Conservation (phyloP, 2,329 filamentous ascomycete genomes). For the Sporothrix euskadiensis region DNA sequence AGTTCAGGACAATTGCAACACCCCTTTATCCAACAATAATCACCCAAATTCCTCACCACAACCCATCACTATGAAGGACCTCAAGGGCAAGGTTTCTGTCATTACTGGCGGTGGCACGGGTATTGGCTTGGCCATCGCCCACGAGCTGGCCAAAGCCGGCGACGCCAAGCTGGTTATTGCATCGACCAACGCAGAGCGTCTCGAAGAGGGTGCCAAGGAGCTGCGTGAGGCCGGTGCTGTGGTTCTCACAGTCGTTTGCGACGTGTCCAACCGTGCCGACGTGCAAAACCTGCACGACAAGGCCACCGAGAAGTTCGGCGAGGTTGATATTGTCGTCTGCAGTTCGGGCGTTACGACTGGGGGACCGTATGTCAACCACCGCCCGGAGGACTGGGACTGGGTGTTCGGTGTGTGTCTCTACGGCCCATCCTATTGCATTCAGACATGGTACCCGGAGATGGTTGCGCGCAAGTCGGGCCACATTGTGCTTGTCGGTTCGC, state of each 20-base stretch:
- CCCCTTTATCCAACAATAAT: neutral
- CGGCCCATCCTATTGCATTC: conserved; percentile 23
- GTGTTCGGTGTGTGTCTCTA: conserved; percentile 24
- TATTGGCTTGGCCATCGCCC: conserved; percentile 23
- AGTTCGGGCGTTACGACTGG: conserved; percentile 24
- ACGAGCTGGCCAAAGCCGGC: conserved; percentile 24
- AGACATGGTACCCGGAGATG: conserved; percentile 25
- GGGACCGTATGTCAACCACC: conserved; percentile 23
- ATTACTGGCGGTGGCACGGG: conserved; percentile 27
- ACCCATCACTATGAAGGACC: conserved; percentile 19
- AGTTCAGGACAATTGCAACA: neutral
- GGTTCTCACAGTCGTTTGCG: conserved; percentile 23
- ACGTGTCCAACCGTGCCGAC: conserved; percentile 19
- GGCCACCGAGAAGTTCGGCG: conserved; percentile 9
- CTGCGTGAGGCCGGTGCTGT: conserved; percentile 24
- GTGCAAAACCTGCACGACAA: conserved; percentile 24
- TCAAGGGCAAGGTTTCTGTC: conserved; percentile 26
- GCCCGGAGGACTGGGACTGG: conserved; percentile 27
- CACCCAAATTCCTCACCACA: neutral
- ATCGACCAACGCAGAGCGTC: conserved; percentile 23
- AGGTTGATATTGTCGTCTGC: conserved; percentile 23
- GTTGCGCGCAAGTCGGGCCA: conserved; percentile 15
- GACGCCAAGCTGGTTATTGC: conserved; percentile 27
- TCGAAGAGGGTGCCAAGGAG: conserved; percentile 23
- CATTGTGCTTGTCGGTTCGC: conserved; percentile 26